These are phyloP conservation scores for Picocystis sp. DNA, from an alignment of 163 green algal genomes.

Conservation along the genomic window DNA sequence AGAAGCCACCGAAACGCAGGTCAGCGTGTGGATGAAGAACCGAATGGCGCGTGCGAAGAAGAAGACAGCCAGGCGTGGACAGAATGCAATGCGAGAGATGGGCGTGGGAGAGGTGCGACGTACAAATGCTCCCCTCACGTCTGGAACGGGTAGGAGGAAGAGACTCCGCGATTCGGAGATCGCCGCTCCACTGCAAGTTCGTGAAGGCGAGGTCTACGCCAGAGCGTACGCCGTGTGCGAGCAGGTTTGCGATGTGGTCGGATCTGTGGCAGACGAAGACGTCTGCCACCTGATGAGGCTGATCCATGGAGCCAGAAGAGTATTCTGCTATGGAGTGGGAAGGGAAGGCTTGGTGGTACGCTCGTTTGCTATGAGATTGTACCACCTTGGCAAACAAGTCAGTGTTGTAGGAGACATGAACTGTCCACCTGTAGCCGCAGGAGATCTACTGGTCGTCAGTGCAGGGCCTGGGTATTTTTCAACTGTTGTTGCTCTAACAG, in stretches of 20 bases:
- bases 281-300: too few species aligned
- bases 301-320: too few species aligned
- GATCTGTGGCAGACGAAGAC: too few species aligned
- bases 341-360: slow-evolving; percentile 34
- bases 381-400: slow-evolving; percentile 28
- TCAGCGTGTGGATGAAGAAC: slow-evolving; percentile 22
- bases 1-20: slow-evolving; percentile 14
- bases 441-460: slow-evolving; percentile 31
- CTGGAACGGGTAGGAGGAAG: background rate
- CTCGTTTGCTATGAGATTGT: slow-evolving; percentile 25
- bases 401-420: slow-evolving; percentile 25
- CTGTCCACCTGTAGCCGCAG: slow-evolving; percentile 11
- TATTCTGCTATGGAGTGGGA: slow-evolving; percentile 25
- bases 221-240: background rate
- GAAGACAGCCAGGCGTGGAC: background rate
- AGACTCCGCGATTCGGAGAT: background rate
- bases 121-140: background rate
- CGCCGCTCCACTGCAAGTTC: background rate
- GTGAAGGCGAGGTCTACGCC: background rate
- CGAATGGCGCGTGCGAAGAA: slow-evolving; percentile 14
- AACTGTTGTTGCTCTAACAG: slow-evolving; percentile 20
- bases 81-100: background rate
- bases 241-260: too few species aligned
- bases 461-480: slow-evolving; percentile 27
- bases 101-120: background rate